phyloP scores from a whole-genome alignment of 1,284 basidiomycete genomes.

The Microstroma glucosiphilum region DNA sequence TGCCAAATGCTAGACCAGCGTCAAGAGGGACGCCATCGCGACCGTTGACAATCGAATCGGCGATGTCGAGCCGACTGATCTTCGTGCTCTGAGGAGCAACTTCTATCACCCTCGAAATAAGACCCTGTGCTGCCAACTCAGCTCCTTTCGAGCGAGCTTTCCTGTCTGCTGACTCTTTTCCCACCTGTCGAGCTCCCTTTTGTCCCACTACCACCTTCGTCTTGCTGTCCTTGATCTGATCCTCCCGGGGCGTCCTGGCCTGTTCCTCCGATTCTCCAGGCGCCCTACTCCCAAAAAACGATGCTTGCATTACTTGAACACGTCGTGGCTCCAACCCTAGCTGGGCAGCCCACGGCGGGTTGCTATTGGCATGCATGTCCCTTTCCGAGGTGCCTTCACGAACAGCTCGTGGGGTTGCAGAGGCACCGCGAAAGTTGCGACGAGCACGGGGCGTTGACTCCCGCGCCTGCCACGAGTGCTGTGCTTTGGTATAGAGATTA shows the following conservation, averaged over 20 bases:
- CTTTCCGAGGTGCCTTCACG: neutral
- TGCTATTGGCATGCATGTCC: neutral
- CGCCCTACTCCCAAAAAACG: conserved; percentile 45
- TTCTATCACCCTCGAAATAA: neutral
- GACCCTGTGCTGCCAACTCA: too few relatives aligned
- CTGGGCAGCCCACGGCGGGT: conserved; percentile 21
- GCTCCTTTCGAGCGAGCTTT: too few relatives aligned
- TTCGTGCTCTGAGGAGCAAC: conserved; percentile 14
- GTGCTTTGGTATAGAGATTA: neutral
- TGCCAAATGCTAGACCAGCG: conserved; percentile 74
- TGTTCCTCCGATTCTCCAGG: conserved; percentile 8
- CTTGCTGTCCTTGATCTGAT: conserved; percentile 1
- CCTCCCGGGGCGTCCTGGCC: conserved; percentile 8
- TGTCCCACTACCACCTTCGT: conserved; percentile 3
- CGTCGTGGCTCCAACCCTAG: conserved; percentile 30
- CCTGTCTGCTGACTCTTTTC: neutral
- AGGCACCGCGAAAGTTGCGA: neutral
- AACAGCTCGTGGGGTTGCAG: neutral
- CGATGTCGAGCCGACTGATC: conserved; percentile 29
- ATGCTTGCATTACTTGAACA: conserved; percentile 50
- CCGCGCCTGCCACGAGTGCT: neutral
- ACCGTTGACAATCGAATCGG: conserved; percentile 59
- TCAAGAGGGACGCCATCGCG: conserved; percentile 67
- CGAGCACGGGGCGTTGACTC: conserved; percentile 3
- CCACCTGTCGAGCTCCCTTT: conserved; percentile 2